Percentiles rank a stretch among this genome's conserved stretches.
Conservation (phyloP, 495 filamentous ascomycete genomes). For the Aspergillus mulundensis region DNA sequence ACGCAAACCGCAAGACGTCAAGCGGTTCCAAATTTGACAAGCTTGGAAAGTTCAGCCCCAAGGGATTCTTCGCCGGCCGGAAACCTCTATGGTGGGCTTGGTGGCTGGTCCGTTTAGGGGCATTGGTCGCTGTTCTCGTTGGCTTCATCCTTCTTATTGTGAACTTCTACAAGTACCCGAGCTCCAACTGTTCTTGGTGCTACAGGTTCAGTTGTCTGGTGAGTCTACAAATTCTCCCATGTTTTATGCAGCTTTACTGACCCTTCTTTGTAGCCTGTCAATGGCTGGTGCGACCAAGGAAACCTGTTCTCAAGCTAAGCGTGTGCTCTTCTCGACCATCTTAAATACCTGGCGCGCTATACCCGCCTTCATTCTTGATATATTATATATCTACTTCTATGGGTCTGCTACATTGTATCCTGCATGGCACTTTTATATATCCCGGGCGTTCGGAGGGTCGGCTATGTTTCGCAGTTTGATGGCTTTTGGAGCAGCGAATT, state of each 20-base stretch:
- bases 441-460: background rate
- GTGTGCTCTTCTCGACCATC: background rate
- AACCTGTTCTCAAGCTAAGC: slow-evolving; percentile 4
- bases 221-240: slow-evolving; percentile 37
- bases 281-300: slow-evolving; percentile 73
- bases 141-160: slow-evolving; percentile 80
- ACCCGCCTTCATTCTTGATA: background rate
- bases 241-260: slow-evolving; percentile 22
- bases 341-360: too few relatives aligned
- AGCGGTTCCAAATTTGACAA: background rate
- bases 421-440: background rate
- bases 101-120: slow-evolving; percentile 83
- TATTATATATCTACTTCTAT: background rate
- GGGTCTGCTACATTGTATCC: background rate
- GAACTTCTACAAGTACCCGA: slow-evolving; percentile 80
- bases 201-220: slow-evolving; percentile 90
- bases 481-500: background rate
- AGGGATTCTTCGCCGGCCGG: slow-evolving; percentile 85
- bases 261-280: slow-evolving; percentile 53
- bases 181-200: slow-evolving; percentile 79
- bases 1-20: slow-evolving; percentile 24
- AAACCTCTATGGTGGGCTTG: slow-evolving; percentile 96
- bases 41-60: slow-evolving; percentile 41
- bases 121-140: slow-evolving; percentile 71
- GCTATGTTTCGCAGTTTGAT: background rate